Evolutionary conservation across 2,329 filamentous ascomycete species (phyloP).

Genomic region (Cladophialophora exuberans): DNA sequence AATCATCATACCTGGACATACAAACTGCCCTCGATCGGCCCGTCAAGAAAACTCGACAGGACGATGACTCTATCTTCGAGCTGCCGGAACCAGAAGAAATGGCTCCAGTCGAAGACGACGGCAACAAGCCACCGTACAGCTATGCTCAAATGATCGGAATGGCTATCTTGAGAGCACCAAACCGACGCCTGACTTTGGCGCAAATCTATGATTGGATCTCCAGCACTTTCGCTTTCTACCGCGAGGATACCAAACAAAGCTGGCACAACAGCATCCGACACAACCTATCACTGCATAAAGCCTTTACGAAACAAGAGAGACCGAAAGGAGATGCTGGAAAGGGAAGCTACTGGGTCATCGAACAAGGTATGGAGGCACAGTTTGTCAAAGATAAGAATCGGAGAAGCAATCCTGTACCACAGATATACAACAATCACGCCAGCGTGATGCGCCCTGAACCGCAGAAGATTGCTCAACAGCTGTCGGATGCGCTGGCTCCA

Average conservation of each 20-base stretch:
- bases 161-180: conserved; percentile 87
- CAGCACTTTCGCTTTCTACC: conserved; percentile 90
- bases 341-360: conserved; percentile 95
- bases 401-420: conserved; percentile 37
- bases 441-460: conserved; percentile 29
- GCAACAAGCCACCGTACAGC: conserved; percentile 85
- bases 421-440: conserved; percentile 50
- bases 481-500: conserved; percentile 27
- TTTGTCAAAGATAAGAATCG: conserved; percentile 83
- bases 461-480: conserved; percentile 28
- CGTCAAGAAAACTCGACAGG: conserved; percentile 70
- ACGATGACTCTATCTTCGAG: conserved; percentile 50
- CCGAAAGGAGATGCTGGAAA: conserved; percentile 98
- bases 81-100: conserved; percentile 79
- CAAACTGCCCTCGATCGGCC: conserved; percentile 72
- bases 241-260: conserved; percentile 70
- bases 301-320: conserved; percentile 91
- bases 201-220: conserved; percentile 99
- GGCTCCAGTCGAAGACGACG: conserved; percentile 80
- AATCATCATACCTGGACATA: conserved; percentile 71
- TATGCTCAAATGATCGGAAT: conserved; percentile 96
- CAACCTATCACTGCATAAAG: conserved; percentile 95
- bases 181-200: conserved; percentile 80
- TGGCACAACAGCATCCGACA: conserved; percentile 99
- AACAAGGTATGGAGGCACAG: conserved; percentile 82